Base-by-base conservation (phyloP, 2,329 filamentous ascomycete species). In the Epichloe uncinata region DNA sequence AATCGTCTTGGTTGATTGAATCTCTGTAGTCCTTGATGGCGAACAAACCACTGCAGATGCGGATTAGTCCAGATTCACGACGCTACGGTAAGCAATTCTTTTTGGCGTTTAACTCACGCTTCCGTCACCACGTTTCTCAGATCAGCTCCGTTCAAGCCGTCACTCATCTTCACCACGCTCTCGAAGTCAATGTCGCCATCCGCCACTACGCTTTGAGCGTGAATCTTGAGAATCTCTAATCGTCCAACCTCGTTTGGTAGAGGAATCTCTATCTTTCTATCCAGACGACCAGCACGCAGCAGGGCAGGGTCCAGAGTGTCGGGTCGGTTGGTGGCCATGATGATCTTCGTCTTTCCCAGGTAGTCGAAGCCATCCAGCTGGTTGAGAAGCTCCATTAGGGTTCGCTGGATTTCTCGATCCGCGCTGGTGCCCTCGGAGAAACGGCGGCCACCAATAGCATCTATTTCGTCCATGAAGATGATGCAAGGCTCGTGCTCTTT, bases 381-480 rank as follows among this genome's bases (percentile, higher is more conserved):
- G 71, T 98, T 98, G 55, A 98, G 84, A 50, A 98, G 78, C 69
- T 98, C 93, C 93, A 98, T 98, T 53, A 98, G 75, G 36, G 93
- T 98, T 63, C 93, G 84, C 72, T 98, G 93, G 60, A 98, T 98
- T 69, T 98, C 93, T 63, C 94, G 84, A 73, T 98, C 93, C 47
- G 93, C 93, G 53, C 89, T 95, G 47, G 93, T 98, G 58, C 94
- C 93, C 68, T 98, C 93, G 0, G 88, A 95, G 70, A 98, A 98
- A 61, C 93, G 81, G 61, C 94, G 82, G 55, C 94, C 94, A 66
- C 93, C 93, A 63, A 98, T 98, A 63, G 93, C 93, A 64, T 98
- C 93, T 64, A 98, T 98, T 72, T 98, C 93, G 75, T 98, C 94
- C 93, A 98, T 98, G 79, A 98, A 98, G 71, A 98, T 98, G 69